Evolutionary conservation across 768 basidiomycete genomes (phyloP), one percentile per base, ranked within the genome.

Genomic region (Gloeophyllum trabeum): DNA sequence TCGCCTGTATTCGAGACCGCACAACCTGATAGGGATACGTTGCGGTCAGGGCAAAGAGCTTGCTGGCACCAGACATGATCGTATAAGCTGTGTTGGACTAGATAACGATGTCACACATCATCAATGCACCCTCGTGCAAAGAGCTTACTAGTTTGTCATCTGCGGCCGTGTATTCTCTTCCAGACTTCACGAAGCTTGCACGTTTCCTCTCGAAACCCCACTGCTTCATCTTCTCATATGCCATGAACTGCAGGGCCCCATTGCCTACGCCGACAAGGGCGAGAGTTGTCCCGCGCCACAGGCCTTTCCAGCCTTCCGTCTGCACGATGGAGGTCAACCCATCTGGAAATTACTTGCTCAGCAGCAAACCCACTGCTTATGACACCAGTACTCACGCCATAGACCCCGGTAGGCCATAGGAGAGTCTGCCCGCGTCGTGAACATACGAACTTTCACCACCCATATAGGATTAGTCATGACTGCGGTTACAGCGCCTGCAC

Each of bases 21-120:
- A 99, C 71, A 35, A 99, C 96, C 64, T 99, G 96, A 59, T 98
- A 98, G 5, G 96, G 96, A 59, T 99, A 99, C 24, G 96, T 99
- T 18, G 79, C 50, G 4, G 75, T 62, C 32, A 98, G 75, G 1
- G 96, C 90, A 18, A 73, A 71, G 4, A 96, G 63, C 61, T 98
- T 98, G 50, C 91, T 92, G 19, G 75, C 71, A 16, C 88, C 94
- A 0, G 90, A 94, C 76, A 97, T 94, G 28, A 87, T 48, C 5
- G 91, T 88, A 63, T 98, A 98, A 24, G 90, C 71, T 24, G 77
- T 70, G 55, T 98, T 98, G 14, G 89, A 87, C 94, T 97, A 52
- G 0, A n/a, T 6, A 14, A 20, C 16, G 20, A 34, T 22, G n/a
- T 19, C 19, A 43, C 23, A 20, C 14, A 51, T 39, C 6, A 35